Base-by-base conservation (phyloP, 805 yeast species). In the Metschnikowia lochheadii region DNA sequence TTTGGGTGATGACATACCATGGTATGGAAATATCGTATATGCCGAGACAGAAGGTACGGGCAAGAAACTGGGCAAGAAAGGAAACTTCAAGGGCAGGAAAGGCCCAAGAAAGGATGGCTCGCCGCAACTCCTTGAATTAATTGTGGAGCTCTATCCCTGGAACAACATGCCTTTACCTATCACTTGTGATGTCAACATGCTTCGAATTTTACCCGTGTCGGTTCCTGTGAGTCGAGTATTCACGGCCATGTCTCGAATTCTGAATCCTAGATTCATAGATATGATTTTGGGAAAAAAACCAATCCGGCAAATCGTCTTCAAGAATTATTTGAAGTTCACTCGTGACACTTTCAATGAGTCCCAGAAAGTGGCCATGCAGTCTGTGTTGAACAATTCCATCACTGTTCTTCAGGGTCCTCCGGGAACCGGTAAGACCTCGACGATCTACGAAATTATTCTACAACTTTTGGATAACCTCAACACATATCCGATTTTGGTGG, bases 401-500 rank as follows among this genome's bases (percentile, higher is more conserved):
- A 81, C 83, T 2, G 74, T 73, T 1, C 54, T 73, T 20, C 77
- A 73, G 53, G 78, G 78, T 18, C 77, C 78, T n/a, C 68, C 68
- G 0, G 68, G 68, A 13, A 72, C 77, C 7, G 78, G 77, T 51
- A 73, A 73, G 49, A 73, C 78, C 0, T 70, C 76, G 0, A 72
- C 77, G 1, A 73, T 72, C 49, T 72, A 63, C 51, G 77, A 72
- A 51, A 67, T 73, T 57, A 68, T 81, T 50, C 59, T 82, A 40
- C 84, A 83, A 58, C 70, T 83, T 50, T 68, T 84, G 49, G 77
- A 75, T 40, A 79, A 79, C 43, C 71, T 80, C 55, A 72, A 78
- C 58, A 74, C 82, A 2, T 81, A 73, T 57, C 89, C 89, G 1
- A 81, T 85, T 39, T 67, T 84, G 49, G 88, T 85, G 49, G 88